phyloP scores from a whole-genome alignment of 2,329 filamentous ascomycete species.

The Apiospora arundinis region DNA sequence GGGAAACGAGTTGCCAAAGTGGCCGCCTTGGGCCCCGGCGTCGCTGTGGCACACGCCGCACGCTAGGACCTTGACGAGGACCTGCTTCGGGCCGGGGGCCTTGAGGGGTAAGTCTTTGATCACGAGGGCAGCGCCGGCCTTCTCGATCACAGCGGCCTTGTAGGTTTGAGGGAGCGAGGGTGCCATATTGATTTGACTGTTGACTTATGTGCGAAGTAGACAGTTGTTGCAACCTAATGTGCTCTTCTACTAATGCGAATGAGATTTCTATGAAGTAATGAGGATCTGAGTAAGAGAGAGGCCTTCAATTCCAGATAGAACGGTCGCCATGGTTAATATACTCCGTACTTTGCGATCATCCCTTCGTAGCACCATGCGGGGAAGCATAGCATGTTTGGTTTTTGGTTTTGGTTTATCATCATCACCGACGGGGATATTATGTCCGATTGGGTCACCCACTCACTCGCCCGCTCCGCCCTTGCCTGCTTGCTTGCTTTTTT shows the following conservation, averaged over 20 bases:
- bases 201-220: too few species aligned
- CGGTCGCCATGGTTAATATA: background rate
- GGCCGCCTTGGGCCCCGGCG: slow-evolving; percentile 51
- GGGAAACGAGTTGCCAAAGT: slow-evolving; percentile 63
- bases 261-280: background rate
- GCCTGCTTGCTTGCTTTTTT: too few species aligned
- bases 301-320: background rate
- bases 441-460: too few species aligned
- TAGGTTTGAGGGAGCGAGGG: slow-evolving; percentile 65
- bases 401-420: too few species aligned
- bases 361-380: too few species aligned
- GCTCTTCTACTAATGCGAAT: too few species aligned
- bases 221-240: too few species aligned
- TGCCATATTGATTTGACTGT: slow-evolving; percentile 30
- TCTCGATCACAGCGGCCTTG: slow-evolving; percentile 68
- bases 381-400: too few species aligned
- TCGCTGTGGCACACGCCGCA: slow-evolving; percentile 77
- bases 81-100: slow-evolving; percentile 59
- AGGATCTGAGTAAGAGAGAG: background rate
- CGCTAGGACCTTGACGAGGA: slow-evolving; percentile 74
- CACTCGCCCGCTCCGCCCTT: too few species aligned
- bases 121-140: slow-evolving; percentile 55
- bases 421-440: too few species aligned
- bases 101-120: slow-evolving; percentile 67
- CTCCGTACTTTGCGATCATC: background rate